phyloP scores from a whole-genome alignment of 306 rosid species.

The Herpetospermum pedunculosum region DNA sequence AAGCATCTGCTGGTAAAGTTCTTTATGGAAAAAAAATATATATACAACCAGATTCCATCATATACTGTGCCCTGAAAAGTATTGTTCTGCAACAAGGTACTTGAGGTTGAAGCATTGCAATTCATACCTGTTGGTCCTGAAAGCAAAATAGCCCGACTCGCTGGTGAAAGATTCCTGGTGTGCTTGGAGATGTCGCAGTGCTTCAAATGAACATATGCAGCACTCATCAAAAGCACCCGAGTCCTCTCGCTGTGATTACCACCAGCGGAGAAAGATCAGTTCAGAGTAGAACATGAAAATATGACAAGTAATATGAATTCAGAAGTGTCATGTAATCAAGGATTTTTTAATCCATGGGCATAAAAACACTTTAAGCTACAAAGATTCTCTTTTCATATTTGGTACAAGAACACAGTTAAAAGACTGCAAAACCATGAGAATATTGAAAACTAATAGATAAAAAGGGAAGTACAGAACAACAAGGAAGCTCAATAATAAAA shows the following conservation, averaged over 20 bases:
- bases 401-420: background rate
- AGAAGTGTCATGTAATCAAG: background rate
- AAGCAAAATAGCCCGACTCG: slow-evolving; percentile 77
- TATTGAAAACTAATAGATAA: background rate
- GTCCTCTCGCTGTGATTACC: slow-evolving; percentile 50
- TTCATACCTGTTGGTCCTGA: slow-evolving; percentile 73
- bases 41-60: background rate
- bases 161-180: slow-evolving; percentile 81
- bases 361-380: background rate
- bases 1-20: slow-evolving; percentile 76
- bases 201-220: slow-evolving; percentile 71
- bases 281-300: slow-evolving; percentile 1
- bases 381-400: background rate
- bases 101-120: background rate
- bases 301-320: background rate
- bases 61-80: background rate
- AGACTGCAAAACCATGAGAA: background rate
- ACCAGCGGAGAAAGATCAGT: background rate
- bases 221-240: slow-evolving; percentile 51
- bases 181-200: slow-evolving; percentile 58
- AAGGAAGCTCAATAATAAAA: background rate
- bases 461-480: background rate
- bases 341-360: background rate
- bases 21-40: slow-evolving; percentile 33
- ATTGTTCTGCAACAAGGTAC: background rate